Percentiles rank a stretch among this genome's conserved stretches.
phyloP scores from a whole-genome alignment of 176 grass and related monocot species.

The Eragrostis nindensis region DNA sequence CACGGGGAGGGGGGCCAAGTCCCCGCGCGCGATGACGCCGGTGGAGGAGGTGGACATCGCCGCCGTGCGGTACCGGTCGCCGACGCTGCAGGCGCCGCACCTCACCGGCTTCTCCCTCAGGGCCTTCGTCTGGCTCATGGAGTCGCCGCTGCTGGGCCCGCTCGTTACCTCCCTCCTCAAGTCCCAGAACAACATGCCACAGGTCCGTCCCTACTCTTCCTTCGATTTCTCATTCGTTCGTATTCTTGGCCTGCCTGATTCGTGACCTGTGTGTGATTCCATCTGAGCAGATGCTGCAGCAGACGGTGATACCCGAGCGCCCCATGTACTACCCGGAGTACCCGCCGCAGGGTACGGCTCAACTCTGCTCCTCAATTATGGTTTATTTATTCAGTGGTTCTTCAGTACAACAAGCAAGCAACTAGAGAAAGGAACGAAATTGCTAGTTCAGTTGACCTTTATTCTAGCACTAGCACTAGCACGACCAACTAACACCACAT shows the following conservation, averaged over 20 bases:
- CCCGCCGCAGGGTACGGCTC: conserved; percentile 65
- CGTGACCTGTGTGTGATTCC: not conserved
- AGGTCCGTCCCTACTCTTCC: conserved; percentile 38
- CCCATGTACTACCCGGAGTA: conserved; percentile 92
- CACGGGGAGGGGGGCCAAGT: conserved; percentile 27
- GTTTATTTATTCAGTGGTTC: not conserved
- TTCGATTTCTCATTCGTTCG: not conserved
- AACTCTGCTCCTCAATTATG: not conserved
- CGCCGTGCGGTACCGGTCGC: conserved; percentile 63
- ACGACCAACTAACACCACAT: not conserved
- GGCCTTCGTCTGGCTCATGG: conserved; percentile 81
- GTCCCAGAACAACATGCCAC: conserved; percentile 68
- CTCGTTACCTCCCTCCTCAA: conserved; percentile 66
- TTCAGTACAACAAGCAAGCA: not conserved
- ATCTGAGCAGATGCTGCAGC: conserved; percentile 60
- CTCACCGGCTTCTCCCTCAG: conserved; percentile 61
- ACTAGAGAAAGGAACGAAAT: not conserved
- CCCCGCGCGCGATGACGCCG: conserved; percentile 55
- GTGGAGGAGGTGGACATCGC: conserved; percentile 72
- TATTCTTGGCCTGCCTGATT: not conserved
- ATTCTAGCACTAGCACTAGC: not conserved
- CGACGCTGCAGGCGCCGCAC: conserved; percentile 63
- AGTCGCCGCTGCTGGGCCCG: conserved; percentile 59
- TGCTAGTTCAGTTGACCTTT: not conserved
- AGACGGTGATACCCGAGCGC: conserved; percentile 79